Conservation (phyloP, 2,329 filamentous ascomycete species). For the Aspergillus nomiae region DNA sequence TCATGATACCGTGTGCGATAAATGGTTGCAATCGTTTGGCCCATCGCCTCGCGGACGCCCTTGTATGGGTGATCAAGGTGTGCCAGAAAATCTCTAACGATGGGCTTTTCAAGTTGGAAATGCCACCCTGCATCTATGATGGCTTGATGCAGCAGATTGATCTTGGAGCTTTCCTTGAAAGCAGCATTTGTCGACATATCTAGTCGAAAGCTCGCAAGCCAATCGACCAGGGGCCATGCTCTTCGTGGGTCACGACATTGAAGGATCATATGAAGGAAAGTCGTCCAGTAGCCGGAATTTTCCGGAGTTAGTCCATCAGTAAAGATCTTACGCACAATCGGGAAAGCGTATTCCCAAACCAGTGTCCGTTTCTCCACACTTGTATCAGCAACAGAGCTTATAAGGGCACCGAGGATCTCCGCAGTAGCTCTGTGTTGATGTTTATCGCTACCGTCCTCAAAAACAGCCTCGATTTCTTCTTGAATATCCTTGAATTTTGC, state of each 20-base stretch:
- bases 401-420: slow-evolving; percentile 85
- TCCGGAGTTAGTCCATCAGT: slow-evolving; percentile 92
- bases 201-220: slow-evolving; percentile 79
- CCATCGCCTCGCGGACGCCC: slow-evolving; percentile 92
- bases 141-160: slow-evolving; percentile 84
- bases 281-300: slow-evolving; percentile 92
- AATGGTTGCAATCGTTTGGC: slow-evolving; percentile 81
- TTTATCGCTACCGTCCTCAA: slow-evolving; percentile 92
- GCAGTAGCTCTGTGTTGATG: slow-evolving; percentile 95
- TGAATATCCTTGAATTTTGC: slow-evolving; percentile 87
- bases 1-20: slow-evolving; percentile 93
- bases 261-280: slow-evolving; percentile 84
- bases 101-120: slow-evolving; percentile 85
- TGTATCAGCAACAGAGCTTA: slow-evolving; percentile 79
- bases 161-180: slow-evolving; percentile 98
- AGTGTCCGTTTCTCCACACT: slow-evolving; percentile 70
- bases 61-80: slow-evolving; percentile 99
- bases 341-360: slow-evolving; percentile 88
- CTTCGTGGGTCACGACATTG: slow-evolving; percentile 88
- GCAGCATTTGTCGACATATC: slow-evolving; percentile 96
- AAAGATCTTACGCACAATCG: slow-evolving; percentile 82
- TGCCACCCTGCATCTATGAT: slow-evolving; percentile 93
- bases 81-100: slow-evolving; percentile 81
- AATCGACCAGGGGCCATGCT: slow-evolving; percentile 81
- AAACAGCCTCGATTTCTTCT: slow-evolving; percentile 74